Base-by-base conservation (phyloP, 2,329 filamentous ascomycete species). In the Paracoccidioides lutzii region DNA sequence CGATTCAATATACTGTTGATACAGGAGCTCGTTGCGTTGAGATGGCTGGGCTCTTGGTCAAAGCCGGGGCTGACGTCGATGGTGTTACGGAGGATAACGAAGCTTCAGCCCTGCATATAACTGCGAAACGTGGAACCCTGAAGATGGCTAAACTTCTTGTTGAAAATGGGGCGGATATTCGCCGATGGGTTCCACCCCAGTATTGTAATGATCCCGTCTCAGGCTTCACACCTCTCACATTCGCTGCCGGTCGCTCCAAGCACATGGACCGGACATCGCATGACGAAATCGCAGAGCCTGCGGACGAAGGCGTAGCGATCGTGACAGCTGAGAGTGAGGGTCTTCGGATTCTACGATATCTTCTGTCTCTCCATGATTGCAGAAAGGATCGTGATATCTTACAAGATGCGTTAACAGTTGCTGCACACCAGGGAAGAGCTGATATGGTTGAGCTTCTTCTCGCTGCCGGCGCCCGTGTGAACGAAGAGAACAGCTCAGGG, bases 91-190 rank as follows among this genome's bases (percentile, higher is more conserved):
- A 35, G 7, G 37, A 52, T 3, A 35, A 52, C 8, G 22, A 33
- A 12, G 22, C 12, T 8, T n/a, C 32, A 3, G 46, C 46, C 5
- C 33, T 49, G 8, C 46, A 49, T 37, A 22, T 5, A 10, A 61
- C 63, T 28, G 60, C 60, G 3, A 43, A 56, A 40, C 37, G 46
- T 14, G 53, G 56, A 28, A 52, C 59, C 42, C 55, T 58, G 41
- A 59, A 60, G 40, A 52, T 58, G 15, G 55, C 61, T 10, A 54
- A 63, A 42, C 38, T 62, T 8, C 55, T 65, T 41, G 44, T 65
- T 15, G 58, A 62, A 3, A 54, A 58, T 54, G 60, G 61, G 3
- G 63, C 61, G 3, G 57, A 49, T 28, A 22, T 49, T 49, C 46
- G 46, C 33, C 5, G 46, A 14, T 49, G 46, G 46, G 46, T 49